A percentile compares a stretch with the other conserved stretches of the same genome.
These are phyloP conservation scores for Chaetomium cochliodes DNA, from an alignment of 495 filamentous ascomycete genomes.

Conservation along the genomic window DNA sequence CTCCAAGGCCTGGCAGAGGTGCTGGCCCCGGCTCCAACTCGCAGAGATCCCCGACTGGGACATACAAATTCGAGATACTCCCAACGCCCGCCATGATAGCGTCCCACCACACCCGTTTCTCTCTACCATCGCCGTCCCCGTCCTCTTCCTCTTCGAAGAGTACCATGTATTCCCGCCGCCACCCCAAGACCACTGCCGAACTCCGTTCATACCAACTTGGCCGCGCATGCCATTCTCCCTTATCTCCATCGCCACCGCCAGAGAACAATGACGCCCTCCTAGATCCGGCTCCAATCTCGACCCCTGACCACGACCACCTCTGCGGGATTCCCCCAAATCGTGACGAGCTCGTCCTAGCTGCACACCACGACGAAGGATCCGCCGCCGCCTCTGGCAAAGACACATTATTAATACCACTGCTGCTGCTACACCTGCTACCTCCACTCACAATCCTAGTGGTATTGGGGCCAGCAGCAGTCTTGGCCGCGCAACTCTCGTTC, in stretches of 20 bases:
- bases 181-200: constrained; percentile 3
- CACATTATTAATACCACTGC: no score
- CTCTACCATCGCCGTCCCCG: no score
- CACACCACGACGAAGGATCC: no score
- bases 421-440: no score
- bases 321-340: background rate
- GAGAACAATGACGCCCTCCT: background rate
- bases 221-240: background rate
- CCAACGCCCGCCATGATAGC: constrained; percentile 15
- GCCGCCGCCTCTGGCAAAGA: no score
- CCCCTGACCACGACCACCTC: background rate
- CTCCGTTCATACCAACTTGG: background rate
- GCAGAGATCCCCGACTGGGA: constrained; percentile 18
- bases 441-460: no score
- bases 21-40: constrained; percentile 11
- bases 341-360: background rate
- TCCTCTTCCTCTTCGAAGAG: background rate
- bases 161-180: background rate
- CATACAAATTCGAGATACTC: constrained; percentile 20
- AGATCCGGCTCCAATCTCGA: background rate
- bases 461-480: no score
- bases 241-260: background rate
- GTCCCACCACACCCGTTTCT: constrained; percentile 8
- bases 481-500: no score
- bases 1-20: background rate